Percentiles rank a stretch among this genome's conserved stretches.
Evolutionary conservation across 192 early-diverging fungal species (phyloP).

Genomic region (Coemansia sp.): DNA sequence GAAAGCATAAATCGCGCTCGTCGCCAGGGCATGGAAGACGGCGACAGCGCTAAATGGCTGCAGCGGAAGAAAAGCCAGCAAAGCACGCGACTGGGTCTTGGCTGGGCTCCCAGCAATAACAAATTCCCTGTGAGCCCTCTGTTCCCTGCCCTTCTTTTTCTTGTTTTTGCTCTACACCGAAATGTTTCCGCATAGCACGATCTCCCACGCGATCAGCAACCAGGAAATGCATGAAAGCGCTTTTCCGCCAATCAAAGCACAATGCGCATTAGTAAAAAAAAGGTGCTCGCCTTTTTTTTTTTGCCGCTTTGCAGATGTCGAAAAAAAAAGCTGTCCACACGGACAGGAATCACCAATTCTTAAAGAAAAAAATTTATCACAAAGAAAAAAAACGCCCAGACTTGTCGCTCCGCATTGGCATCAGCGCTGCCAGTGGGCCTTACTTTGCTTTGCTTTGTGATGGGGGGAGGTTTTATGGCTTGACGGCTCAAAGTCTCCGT

Average conservation of each 20-base stretch:
- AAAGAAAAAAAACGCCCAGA: conserved; percentile 6
- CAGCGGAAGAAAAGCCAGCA: too few relatives aligned
- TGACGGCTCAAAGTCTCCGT: background rate
- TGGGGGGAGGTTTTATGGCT: background rate
- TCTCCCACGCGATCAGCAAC: background rate
- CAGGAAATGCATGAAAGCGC: background rate
- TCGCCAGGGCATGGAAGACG: too few relatives aligned
- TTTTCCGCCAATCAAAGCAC: conserved; percentile 10
- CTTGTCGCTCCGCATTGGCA: background rate
- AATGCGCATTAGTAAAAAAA: background rate
- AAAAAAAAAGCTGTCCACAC: background rate
- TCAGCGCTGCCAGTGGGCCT: background rate
- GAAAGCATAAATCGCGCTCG: too few relatives aligned
- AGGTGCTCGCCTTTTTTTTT: background rate
- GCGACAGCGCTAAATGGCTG: too few relatives aligned
- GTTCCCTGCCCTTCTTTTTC: background rate
- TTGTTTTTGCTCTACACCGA: background rate
- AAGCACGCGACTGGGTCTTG: too few relatives aligned
- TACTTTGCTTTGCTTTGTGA: background rate
- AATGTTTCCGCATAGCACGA: background rate
- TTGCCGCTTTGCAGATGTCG: background rate
- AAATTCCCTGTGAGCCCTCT: too few relatives aligned
- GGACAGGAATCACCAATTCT: background rate
- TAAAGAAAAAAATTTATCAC: background rate
- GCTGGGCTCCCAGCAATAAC: too few relatives aligned